These are phyloP conservation scores for Carallia brachiata DNA, from an alignment of 345 rosid species.

Conservation along the genomic window DNA sequence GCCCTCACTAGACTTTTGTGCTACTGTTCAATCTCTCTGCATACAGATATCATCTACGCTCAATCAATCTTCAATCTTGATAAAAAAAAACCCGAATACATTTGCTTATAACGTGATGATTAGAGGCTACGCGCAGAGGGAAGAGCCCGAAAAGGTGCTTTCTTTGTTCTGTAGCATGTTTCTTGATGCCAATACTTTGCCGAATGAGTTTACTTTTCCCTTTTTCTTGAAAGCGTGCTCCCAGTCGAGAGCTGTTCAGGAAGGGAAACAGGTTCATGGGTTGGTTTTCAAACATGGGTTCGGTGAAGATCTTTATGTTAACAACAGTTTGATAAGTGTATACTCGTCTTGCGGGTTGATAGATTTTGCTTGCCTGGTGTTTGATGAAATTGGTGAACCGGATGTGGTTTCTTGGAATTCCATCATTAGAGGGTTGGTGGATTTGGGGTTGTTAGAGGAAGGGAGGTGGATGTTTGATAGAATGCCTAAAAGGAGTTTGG, in stretches of 20 bases:
- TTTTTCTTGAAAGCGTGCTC: constrained; percentile 17
- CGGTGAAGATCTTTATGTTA: constrained; percentile 16
- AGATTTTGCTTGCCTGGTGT: constrained; percentile 7
- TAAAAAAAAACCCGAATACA: constrained; percentile 12
- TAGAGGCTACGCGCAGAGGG: constrained; percentile 19
- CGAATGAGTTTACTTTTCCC: constrained; percentile 17
- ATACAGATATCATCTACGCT: background rate
- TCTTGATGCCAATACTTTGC: constrained; percentile 4
- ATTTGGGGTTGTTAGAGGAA: constrained; percentile 11
- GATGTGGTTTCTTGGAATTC: constrained; percentile 21
- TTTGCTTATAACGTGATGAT: constrained; percentile 20
- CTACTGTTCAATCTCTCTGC: constrained; percentile 15
- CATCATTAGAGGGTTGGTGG: constrained; percentile 7
- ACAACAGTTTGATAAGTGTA: constrained; percentile 17
- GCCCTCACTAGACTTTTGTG: constrained; percentile 19
- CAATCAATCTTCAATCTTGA: constrained; percentile 20
- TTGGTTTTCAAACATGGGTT: constrained; percentile 19
- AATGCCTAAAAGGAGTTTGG: constrained; percentile 16
- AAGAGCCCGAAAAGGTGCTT: constrained; percentile 6
- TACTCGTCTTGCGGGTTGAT: constrained; percentile 9
- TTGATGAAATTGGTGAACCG: constrained; percentile 5
- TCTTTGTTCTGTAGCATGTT: constrained; percentile 15
- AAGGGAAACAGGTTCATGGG: constrained; percentile 19
- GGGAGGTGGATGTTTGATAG: constrained; percentile 7
- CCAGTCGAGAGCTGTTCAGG: constrained; percentile 6